Base-by-base conservation (phyloP, 83 land plant genomes). In the Thuja plicata region DNA sequence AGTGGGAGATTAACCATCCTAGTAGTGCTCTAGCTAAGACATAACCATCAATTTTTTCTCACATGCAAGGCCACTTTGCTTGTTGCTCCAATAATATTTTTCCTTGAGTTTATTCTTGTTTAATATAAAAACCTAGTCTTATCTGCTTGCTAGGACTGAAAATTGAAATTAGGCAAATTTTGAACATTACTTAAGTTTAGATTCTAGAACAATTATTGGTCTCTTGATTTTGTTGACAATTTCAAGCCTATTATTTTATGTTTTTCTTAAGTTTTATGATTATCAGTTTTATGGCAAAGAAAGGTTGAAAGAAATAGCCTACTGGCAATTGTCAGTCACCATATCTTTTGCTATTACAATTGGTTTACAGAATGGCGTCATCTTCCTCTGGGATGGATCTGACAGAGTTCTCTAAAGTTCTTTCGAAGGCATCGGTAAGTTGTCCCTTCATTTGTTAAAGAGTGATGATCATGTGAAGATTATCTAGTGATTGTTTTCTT, bases 331-430 rank as follows among this genome's bases (percentile, higher is more conserved):
- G 71, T 66, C 5, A 66, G 71, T 66, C 71, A 24, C 71, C 24
- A 24, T 6, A 24, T 1, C 27, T 62, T 66, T 66, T 27, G 9
- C n/a, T 80, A 40, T 52, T 84, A 52, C 55, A 84, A 30, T 84
- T 84, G 48, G 40, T 21, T 32, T 84, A 37, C 57, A 84, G 86
- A 54, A 84, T 84, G 86, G 86, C 86, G 50, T 84, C 86, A 48
- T 84, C 86, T 84, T 84, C 86, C 32, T 30, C 30, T 30, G 54
- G 12, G 60, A 48, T 55, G 50, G 86, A 84, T n/a, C 50, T 84
- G 60, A 55, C 54, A 30, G 86, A 84, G 13, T 84, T 84, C 34
- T 84, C 34, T 32, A 48, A 30, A 50, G 86, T 84, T 46, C 86
- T 84, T 84, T 84, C 60, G 5, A 84, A 84, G 35, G 86, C 86